These are phyloP conservation scores for Eucalyptus pumila DNA, from an alignment of 345 rosid genomes.

Conservation along the genomic window DNA sequence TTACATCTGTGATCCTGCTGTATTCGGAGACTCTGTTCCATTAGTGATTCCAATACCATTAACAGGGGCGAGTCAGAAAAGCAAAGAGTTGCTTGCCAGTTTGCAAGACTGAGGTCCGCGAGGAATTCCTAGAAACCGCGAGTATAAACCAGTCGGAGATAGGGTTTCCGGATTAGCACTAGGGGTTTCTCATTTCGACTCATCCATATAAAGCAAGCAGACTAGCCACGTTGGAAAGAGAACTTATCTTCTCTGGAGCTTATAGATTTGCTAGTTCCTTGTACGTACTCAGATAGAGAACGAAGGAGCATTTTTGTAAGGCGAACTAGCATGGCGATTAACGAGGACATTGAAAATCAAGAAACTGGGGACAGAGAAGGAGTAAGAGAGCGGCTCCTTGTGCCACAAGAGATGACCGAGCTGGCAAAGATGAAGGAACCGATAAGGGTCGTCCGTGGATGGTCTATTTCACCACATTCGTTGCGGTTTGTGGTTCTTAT, in stretches of 20 bases:
- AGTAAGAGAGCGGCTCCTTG: constrained; percentile 16
- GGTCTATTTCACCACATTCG: constrained; percentile 70
- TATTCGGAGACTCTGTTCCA: neutral
- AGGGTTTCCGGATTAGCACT: neutral
- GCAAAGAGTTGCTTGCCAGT: neutral
- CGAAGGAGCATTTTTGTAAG: neutral
- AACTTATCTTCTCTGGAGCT: neutral
- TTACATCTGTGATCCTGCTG: neutral
- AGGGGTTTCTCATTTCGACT: neutral
- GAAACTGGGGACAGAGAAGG: neutral
- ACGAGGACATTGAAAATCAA: constrained; percentile 11
- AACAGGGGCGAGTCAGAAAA: neutral
- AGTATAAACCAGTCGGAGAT: neutral
- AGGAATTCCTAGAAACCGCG: neutral
- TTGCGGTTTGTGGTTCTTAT: constrained; percentile 78
- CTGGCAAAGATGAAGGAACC: neutral
- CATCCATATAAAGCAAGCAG: neutral
- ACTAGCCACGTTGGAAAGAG: neutral
- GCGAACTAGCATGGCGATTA: constrained; percentile 11
- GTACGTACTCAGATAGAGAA: neutral
- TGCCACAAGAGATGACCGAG: neutral
- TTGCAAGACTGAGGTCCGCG: neutral
- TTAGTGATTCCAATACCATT: neutral
- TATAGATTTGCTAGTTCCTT: neutral
- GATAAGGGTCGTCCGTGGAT: constrained; percentile 31